Evolutionary conservation across 306 rosid species (phyloP).

Genomic region (Senna tora): DNA sequence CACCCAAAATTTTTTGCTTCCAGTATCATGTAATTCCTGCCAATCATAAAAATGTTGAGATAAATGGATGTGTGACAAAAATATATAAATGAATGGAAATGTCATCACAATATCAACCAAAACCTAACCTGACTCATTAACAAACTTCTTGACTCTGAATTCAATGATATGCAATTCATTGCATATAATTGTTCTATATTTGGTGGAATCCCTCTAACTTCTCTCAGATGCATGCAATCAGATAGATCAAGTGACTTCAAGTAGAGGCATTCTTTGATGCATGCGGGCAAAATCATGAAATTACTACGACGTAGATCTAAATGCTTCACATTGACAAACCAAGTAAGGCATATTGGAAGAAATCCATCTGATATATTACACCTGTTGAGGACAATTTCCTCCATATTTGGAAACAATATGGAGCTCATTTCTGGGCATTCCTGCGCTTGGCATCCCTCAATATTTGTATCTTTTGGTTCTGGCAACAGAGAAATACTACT

Average conservation of each 20-base stretch:
- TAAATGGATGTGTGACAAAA: not conserved
- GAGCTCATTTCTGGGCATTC: not conserved
- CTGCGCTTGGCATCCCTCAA: not conserved
- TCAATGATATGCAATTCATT: not conserved
- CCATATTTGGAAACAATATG: not conserved
- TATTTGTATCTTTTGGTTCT: not conserved
- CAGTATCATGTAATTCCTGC: not conserved
- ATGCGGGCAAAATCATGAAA: conserved; percentile 4
- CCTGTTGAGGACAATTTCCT: not conserved
- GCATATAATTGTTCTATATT: not conserved
- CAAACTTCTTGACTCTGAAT: not conserved
- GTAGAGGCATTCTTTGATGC: not conserved
- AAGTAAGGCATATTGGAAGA: not conserved
- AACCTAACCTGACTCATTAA: conserved; percentile 28
- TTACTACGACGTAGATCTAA: not conserved
- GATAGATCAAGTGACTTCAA: not conserved
- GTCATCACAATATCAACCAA: not conserved
- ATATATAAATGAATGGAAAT: too few species aligned
- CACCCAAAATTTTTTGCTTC: not conserved
- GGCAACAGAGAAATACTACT: conserved; percentile 2
- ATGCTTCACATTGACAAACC: not conserved
- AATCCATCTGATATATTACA: conserved; percentile 14
- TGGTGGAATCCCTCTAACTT: conserved; percentile 32
- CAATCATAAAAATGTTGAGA: not conserved
- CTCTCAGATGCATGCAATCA: not conserved